Evolutionary conservation across 805 yeast genomes (phyloP).

Genomic region (Zygoascus bituminiphila): DNA sequence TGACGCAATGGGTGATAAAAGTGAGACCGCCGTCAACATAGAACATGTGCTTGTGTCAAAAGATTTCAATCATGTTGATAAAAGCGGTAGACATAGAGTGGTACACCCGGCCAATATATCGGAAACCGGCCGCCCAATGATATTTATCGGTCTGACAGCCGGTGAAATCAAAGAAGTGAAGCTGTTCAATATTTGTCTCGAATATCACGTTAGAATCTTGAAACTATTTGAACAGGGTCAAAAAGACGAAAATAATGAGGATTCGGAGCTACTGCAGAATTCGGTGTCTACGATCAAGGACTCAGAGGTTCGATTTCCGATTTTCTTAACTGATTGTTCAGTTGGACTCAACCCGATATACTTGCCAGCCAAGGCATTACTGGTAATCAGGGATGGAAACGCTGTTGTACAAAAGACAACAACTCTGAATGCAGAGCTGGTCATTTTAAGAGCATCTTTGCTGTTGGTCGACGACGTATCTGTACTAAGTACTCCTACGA

Average conservation of each 20-base stretch:
- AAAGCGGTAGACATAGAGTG: constrained; percentile 9
- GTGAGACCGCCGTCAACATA: constrained; percentile 6
- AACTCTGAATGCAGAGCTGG: constrained; percentile 33
- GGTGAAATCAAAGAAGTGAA: constrained; percentile 35
- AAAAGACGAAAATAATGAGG: constrained; percentile 10
- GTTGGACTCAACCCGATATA: constrained; percentile 59
- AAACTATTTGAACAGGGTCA: constrained; percentile 32
- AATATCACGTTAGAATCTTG: constrained; percentile 58
- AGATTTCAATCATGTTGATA: constrained; percentile 15
- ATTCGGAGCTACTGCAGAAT: not conserved
- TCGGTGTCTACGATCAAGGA: constrained; percentile 15
- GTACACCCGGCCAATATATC: constrained; percentile 15
- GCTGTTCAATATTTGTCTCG: constrained; percentile 41
- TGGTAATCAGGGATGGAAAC: constrained; percentile 47
- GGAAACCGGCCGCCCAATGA: constrained; percentile 31
- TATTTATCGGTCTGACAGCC: constrained; percentile 33
- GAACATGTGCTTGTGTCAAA: constrained; percentile 10
- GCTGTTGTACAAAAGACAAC: constrained; percentile 38
- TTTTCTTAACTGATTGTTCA: constrained; percentile 41
- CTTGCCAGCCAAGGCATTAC: constrained; percentile 43
- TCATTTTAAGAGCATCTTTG: constrained; percentile 43
- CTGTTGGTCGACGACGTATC: constrained; percentile 56
- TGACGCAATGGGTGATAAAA: not conserved
- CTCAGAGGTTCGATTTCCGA: constrained; percentile 11
- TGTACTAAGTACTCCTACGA: constrained; percentile 15